phyloP scores from a whole-genome alignment of 352 stramenopile species.

The Phytophthora pistaciae region DNA sequence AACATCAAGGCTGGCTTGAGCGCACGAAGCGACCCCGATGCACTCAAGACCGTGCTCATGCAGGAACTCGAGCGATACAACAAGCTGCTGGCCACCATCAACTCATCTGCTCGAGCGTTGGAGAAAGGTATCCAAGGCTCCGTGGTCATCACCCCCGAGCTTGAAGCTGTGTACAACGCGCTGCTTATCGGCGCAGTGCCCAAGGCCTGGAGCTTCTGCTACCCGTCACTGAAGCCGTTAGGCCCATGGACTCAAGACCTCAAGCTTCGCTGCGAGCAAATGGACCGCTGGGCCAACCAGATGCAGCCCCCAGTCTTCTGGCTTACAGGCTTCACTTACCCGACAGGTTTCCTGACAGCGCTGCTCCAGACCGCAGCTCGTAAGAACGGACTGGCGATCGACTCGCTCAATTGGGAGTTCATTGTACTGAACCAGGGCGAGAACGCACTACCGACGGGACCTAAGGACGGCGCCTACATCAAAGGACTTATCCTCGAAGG shows the following conservation, averaged over 20 bases:
- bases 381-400: constrained; percentile 96
- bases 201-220: constrained; percentile 93
- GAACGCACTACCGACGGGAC: constrained; percentile 76
- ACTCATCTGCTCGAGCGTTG: constrained; percentile 81
- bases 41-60: constrained; percentile 95
- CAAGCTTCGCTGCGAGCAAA: constrained; percentile 90
- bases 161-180: constrained; percentile 94
- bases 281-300: constrained; percentile 90
- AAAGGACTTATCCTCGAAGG: constrained; percentile 94
- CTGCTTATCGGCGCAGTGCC: constrained; percentile 91
- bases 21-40: constrained; percentile 86
- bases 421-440: constrained; percentile 92
- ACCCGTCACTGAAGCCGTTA: constrained; percentile 95
- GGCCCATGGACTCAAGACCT: constrained; percentile 94
- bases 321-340: constrained; percentile 97
- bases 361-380: constrained; percentile 95
- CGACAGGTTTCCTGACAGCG: constrained; percentile 96
- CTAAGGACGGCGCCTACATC: constrained; percentile 94
- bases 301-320: constrained; percentile 93
- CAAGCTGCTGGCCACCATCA: constrained; percentile 86
- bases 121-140: constrained; percentile 94
- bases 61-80: constrained; percentile 97
- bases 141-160: constrained; percentile 95
- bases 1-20: constrained; percentile 79
- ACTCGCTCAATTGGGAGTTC: constrained; percentile 96